A percentile compares a stretch with the other conserved stretches of the same genome.
Conservation (phyloP, 2,329 filamentous ascomycete species). For the Aspergillus fijiensis region DNA sequence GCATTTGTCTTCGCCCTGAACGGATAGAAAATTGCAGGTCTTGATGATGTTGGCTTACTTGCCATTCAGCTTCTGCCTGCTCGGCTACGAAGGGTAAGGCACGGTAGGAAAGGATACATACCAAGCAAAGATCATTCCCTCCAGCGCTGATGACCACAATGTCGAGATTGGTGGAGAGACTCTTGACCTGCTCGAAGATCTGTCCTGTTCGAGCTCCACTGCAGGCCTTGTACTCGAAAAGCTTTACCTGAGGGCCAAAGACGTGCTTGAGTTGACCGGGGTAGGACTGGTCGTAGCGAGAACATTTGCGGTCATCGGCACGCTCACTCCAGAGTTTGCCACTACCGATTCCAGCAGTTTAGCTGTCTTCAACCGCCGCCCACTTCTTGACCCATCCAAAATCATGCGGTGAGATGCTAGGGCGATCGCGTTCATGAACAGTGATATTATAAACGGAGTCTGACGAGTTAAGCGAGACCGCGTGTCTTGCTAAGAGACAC, state of each 20-base stretch:
- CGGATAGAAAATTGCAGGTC: conserved; percentile 22
- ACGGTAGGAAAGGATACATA: conserved; percentile 4
- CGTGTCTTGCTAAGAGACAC: no score
- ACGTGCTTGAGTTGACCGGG: neutral
- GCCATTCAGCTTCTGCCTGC: neutral
- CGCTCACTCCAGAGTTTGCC: conserved; percentile 21
- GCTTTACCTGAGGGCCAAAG: neutral
- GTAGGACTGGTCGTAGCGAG: conserved; percentile 16
- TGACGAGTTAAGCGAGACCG: no score
- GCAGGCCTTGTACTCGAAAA: conserved; percentile 12
- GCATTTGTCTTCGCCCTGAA: conserved; percentile 14
- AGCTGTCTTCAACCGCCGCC: conserved; percentile 42
- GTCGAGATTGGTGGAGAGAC: conserved; percentile 32
- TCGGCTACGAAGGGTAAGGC: neutral
- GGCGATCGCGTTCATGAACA: no score
- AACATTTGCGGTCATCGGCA: conserved; percentile 29
- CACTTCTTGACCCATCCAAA: conserved; percentile 32
- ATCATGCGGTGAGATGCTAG: neutral
- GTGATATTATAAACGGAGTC: no score
- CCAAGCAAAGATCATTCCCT: conserved; percentile 42
- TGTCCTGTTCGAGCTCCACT: conserved; percentile 5
- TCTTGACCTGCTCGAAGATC: conserved; percentile 15
- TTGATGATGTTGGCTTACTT: conserved; percentile 17
- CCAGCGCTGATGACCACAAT: conserved; percentile 40
- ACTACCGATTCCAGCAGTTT: conserved; percentile 39